phyloP scores from a whole-genome alignment of 176 grass and related monocot genomes.

The Oryza australiensis region DNA sequence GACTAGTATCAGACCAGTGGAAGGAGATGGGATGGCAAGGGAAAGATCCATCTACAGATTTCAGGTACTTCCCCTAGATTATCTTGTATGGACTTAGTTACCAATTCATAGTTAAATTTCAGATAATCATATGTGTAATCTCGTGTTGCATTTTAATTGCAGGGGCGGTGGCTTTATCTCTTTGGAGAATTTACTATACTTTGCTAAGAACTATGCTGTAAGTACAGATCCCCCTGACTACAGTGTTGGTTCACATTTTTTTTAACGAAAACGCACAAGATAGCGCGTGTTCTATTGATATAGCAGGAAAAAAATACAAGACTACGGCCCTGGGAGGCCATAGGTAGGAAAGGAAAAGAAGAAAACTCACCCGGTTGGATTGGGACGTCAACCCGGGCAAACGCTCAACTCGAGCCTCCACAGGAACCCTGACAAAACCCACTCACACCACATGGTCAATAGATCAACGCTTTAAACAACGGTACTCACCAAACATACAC shows the following conservation, averaged over 20 bases:
- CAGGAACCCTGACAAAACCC: no score
- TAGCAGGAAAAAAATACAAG: no score
- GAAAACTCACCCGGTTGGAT: no score
- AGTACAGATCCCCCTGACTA: slow-evolving; percentile 33
- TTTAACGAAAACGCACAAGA: no score
- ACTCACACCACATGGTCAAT: no score
- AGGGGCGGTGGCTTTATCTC: slow-evolving; percentile 87
- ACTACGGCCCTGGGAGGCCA: no score
- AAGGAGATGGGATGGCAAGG: slow-evolving; percentile 92
- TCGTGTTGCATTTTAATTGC: slow-evolving; percentile 40
- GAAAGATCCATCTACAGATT: slow-evolving; percentile 87
- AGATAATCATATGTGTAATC: slow-evolving; percentile 13
- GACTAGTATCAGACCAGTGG: slow-evolving; percentile 79
- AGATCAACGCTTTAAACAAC: no score
- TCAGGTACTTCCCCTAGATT: slow-evolving; percentile 47
- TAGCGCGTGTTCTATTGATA: no score
- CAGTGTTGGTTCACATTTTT: not conserved
- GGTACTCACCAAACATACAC: no score
- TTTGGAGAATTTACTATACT: slow-evolving; percentile 81
- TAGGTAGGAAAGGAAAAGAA: no score
- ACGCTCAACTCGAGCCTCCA: no score
- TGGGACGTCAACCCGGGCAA: no score
- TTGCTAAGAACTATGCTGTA: slow-evolving; percentile 62
- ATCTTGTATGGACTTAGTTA: not conserved
- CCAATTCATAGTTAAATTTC: slow-evolving; percentile 23